Percentiles rank a stretch among this genome's conserved stretches.
Evolutionary conservation across 2,329 filamentous ascomycete genomes (phyloP).

Genomic region (Magnaporthiopsis rhizophila): DNA sequence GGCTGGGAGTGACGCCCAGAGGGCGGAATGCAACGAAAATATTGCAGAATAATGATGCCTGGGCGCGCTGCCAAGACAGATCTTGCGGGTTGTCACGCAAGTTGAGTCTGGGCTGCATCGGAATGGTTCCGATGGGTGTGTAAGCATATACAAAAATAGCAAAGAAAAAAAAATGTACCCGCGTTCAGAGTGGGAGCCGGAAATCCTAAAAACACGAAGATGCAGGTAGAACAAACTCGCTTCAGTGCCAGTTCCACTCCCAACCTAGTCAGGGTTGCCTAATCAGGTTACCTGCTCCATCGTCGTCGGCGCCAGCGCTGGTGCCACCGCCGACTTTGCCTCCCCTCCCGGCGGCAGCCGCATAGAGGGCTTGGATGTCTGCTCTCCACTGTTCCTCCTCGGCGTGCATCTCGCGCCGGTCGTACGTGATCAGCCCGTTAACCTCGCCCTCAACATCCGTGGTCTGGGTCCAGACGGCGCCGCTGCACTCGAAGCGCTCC

Average conservation of each 20-base stretch:
- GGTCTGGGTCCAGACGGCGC: constrained; percentile 65
- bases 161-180: not conserved
- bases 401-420: constrained; percentile 51
- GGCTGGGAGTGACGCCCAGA: not conserved
- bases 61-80: not conserved
- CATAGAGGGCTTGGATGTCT: constrained; percentile 53
- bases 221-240: not conserved
- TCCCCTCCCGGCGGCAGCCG: constrained; percentile 34
- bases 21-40: not conserved
- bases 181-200: not conserved
- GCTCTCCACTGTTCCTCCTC: constrained; percentile 49
- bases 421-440: constrained; percentile 63
- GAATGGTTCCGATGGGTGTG: not conserved
- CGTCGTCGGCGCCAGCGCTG: not conserved
- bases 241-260: not conserved
- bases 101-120: not conserved
- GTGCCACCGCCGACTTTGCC: not conserved
- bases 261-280: not conserved
- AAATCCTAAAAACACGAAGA: not conserved
- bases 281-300: not conserved
- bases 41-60: not conserved
- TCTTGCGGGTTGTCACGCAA: not conserved
- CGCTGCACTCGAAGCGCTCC: constrained; percentile 53
- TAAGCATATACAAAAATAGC: not conserved
- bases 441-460: constrained; percentile 69